These are phyloP conservation scores for Pyrus communis DNA, from an alignment of 306 rosid genomes.

Conservation along the genomic window DNA sequence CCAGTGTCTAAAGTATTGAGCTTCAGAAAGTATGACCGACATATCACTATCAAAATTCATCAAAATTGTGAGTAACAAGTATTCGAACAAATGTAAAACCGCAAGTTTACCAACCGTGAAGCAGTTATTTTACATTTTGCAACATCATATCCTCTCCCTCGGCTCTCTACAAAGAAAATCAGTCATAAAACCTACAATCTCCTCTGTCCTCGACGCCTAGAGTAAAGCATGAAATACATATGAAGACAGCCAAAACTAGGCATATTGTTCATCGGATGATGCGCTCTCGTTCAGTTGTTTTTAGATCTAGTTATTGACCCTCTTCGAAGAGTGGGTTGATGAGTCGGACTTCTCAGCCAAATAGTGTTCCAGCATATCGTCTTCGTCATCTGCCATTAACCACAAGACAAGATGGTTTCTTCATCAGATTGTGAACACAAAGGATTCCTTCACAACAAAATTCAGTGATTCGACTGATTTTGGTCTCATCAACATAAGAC, in stretches of 20 bases:
- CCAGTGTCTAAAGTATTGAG: too few species aligned
- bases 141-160: constrained; percentile 1
- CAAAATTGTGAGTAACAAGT: too few species aligned
- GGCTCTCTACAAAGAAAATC: not conserved
- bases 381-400: constrained; percentile 71
- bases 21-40: not conserved
- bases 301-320: constrained; percentile 43
- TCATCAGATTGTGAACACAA: not conserved
- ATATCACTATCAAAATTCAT: too few species aligned
- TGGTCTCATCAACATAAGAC: not conserved
- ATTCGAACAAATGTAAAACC: not conserved
- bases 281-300: not conserved
- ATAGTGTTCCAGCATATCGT: constrained; percentile 97
- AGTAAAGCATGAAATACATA: not conserved
- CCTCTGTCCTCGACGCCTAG: not conserved
- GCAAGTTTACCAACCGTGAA: not conserved
- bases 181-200: constrained; percentile 4
- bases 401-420: constrained; percentile 10
- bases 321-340: constrained; percentile 52
- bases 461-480: not conserved
- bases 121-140: not conserved
- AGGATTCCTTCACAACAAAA: not conserved
- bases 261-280: not conserved
- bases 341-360: constrained; percentile 84
- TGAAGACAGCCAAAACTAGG: not conserved